Percentiles rank a stretch among this genome's conserved stretches.
Conservation (phyloP, 2,329 filamentous ascomycete genomes). For the Xylaria sp. region DNA sequence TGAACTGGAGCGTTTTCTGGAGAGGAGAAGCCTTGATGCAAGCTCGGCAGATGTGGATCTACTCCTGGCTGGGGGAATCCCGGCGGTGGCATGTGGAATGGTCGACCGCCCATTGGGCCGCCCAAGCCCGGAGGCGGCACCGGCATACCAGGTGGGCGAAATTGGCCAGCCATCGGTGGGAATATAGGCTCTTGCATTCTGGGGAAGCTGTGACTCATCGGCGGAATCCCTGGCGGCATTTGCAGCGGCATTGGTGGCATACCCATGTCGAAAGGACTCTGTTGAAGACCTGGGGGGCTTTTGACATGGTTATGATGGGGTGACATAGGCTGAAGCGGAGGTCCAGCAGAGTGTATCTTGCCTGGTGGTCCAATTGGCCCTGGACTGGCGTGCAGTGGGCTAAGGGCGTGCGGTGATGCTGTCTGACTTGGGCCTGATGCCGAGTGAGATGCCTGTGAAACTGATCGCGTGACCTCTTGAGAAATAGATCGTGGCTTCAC, state of each 20-base stretch:
- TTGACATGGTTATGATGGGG: slow-evolving; percentile 68
- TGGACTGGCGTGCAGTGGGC: slow-evolving; percentile 72
- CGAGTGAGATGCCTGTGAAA: slow-evolving; percentile 76
- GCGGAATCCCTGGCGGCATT: slow-evolving; percentile 65
- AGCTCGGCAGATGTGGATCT: slow-evolving; percentile 52
- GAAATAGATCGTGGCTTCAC: slow-evolving; percentile 80
- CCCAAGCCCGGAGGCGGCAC: slow-evolving; percentile 63
- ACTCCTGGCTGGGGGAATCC: slow-evolving; percentile 60
- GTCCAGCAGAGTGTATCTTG: slow-evolving; percentile 63
- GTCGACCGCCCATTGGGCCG: slow-evolving; percentile 54
- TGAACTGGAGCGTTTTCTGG: slow-evolving; percentile 50
- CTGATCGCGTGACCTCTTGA: slow-evolving; percentile 77
- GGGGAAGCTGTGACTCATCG: slow-evolving; percentile 62
- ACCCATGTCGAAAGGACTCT: slow-evolving; percentile 55
- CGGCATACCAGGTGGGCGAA: slow-evolving; percentile 60
- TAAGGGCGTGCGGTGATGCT: slow-evolving; percentile 68
- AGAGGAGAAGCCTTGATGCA: slow-evolving; percentile 54
- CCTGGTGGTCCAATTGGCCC: slow-evolving; percentile 70
- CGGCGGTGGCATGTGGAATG: slow-evolving; percentile 61
- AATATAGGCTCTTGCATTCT: slow-evolving; percentile 57
- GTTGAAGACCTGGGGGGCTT: slow-evolving; percentile 64
- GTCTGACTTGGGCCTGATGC: slow-evolving; percentile 64
- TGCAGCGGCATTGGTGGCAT: slow-evolving; percentile 68
- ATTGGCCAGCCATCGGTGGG: slow-evolving; percentile 54
- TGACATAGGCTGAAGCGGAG: slow-evolving; percentile 66